Evolutionary conservation across 352 stramenopile species (phyloP).

Genomic region (Stephanocyclus meneghinianus): DNA sequence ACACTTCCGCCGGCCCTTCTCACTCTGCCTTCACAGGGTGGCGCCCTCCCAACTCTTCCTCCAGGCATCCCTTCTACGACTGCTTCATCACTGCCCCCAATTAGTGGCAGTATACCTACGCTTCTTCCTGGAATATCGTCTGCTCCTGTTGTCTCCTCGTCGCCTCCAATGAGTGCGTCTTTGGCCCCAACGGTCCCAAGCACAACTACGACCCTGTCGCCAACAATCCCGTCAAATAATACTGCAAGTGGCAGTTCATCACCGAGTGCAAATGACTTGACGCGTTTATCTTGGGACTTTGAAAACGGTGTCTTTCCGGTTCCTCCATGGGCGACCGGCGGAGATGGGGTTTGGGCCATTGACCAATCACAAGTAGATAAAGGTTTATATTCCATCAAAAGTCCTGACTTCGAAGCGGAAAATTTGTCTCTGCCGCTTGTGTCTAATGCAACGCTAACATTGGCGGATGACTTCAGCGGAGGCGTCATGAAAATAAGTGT

Average conservation of each 20-base stretch:
- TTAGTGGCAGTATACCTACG: not conserved
- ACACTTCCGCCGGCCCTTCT: not conserved
- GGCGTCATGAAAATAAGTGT: conserved; percentile 18
- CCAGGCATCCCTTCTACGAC: not conserved
- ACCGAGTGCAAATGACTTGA: conserved; percentile 10
- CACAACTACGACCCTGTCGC: not conserved
- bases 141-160: not conserved
- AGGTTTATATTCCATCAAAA: conserved; percentile 40
- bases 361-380: conserved; percentile 16
- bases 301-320: conserved; percentile 28
- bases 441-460: conserved; percentile 29
- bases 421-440: not conserved
- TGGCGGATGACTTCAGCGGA: conserved; percentile 16
- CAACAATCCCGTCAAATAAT: not conserved
- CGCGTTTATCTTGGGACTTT: conserved; percentile 20
- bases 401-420: conserved; percentile 25
- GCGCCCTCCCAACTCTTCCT: not conserved
- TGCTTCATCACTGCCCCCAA: conserved; percentile 1
- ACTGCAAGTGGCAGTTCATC: not conserved
- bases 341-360: conserved; percentile 32
- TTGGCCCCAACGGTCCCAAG: not conserved
- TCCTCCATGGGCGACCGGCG: conserved; percentile 23
- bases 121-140: not conserved
- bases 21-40: not conserved
- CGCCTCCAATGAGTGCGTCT: not conserved